Evolutionary conservation across 306 rosid genomes (phyloP).

Genomic region (Quercus robur): DNA sequence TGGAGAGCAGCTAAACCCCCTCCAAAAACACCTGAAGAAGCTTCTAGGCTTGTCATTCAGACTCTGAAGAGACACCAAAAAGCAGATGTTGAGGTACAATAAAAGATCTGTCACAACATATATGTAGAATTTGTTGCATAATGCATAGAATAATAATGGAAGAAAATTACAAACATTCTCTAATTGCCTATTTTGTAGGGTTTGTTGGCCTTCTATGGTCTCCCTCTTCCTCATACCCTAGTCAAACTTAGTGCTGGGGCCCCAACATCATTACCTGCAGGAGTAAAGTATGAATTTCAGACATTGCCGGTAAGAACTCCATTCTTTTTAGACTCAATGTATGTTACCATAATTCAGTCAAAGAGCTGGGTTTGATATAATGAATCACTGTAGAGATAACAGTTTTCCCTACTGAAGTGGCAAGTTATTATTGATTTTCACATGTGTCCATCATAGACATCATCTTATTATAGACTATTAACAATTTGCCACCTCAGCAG

Average conservation of each 20-base stretch:
- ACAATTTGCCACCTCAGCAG: too few relatives aligned
- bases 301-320: constrained; percentile 58
- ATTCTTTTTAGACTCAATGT: neutral
- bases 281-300: constrained; percentile 60
- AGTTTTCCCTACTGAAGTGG: too few relatives aligned
- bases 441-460: too few relatives aligned
- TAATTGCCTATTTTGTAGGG: constrained; percentile 37
- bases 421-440: too few relatives aligned
- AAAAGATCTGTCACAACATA: neutral
- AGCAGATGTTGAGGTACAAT: constrained; percentile 82
- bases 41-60: constrained; percentile 61
- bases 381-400: neutral
- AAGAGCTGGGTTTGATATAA: constrained; percentile 10
- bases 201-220: constrained; percentile 61
- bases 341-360: neutral
- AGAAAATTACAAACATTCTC: neutral
- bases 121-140: neutral
- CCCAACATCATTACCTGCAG: constrained; percentile 55
- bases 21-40: constrained; percentile 80
- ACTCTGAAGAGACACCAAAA: constrained; percentile 67
- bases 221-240: constrained; percentile 53
- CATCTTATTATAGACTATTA: too few relatives aligned
- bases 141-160: neutral
- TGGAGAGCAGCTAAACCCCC: constrained; percentile 76
- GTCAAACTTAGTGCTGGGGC: constrained; percentile 30